Base-by-base conservation (phyloP, 225 moss, liverwort and hornwort species). In the Anthoceros angustus region DNA sequence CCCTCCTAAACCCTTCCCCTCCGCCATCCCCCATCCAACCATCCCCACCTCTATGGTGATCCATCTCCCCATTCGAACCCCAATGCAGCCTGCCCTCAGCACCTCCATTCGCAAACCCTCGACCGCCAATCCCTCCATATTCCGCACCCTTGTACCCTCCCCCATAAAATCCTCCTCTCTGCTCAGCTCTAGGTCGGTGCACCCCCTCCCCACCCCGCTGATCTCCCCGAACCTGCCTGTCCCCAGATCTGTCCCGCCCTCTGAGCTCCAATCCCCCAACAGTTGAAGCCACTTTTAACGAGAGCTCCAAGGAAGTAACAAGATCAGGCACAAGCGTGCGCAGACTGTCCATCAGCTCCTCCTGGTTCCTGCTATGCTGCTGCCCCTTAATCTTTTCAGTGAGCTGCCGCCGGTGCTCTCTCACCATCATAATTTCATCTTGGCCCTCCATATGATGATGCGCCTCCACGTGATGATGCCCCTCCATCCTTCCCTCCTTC, bases 241-340 rank as follows among this genome's bases (percentile, higher is more conserved):
- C 77, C 64, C 83, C 83, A 66, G 11, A 32, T 26, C 71, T 45
- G 62, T 70, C 74, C 9, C 69, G 81, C 66, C 70, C 80, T 69
- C 76, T 84, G 9, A 76, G 62, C 63, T 82, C 71, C 39, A 88
- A 63, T 55, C 88, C 86, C n/a, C 98, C 87, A 71, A 89, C 82
- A 10, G 89, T 77, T 62, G 86, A 75, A 24, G 86, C 89, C 14
- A 98, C 88, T 82, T 98, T 79, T 64, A 79, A 62, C 43, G 95
- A 88, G 2, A 98, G 76, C 63, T 98, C 98, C 14, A 98, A 78
- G 5, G 87, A 78, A 32, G 77, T 42, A 41, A 82, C 81, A 38
- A 98, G 88, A 49, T 89, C 83, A 8, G 98, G 98, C 64, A 86
- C 76, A 21, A 83, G 45, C 41, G 68, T 72, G 65, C 80, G 69